Conservation (phyloP, 192 early-diverging fungal species). For the Rhizoclosmatium sp. region DNA sequence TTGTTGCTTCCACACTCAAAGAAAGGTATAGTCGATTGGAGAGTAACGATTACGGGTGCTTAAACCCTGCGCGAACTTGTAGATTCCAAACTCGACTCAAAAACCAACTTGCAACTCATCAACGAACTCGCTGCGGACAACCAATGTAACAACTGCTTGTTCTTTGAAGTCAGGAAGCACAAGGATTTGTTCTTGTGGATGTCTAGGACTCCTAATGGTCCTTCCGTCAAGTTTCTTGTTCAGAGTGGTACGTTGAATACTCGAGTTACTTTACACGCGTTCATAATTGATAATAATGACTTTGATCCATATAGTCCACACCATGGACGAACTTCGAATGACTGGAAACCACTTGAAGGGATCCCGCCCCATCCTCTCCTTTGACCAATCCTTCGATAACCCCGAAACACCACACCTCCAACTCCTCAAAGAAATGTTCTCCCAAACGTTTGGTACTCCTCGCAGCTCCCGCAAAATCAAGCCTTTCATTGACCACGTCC, state of each 20-base stretch:
- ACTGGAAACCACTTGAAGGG: conserved; percentile 98
- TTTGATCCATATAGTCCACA: conserved; percentile 74
- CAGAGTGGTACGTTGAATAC: conserved; percentile 75
- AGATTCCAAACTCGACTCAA: conserved; percentile 92
- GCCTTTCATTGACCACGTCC: conserved; percentile 96
- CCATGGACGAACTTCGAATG: conserved; percentile 99
- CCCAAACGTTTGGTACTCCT: conserved; percentile 88
- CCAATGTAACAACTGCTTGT: conserved; percentile 98
- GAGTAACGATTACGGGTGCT: neutral
- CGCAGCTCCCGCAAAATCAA: conserved; percentile 88
- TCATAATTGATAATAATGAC: conserved; percentile 9
- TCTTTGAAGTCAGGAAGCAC: conserved; percentile 93
- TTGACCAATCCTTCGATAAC: conserved; percentile 91
- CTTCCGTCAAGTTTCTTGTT: conserved; percentile 93
- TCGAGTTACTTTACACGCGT: neutral
- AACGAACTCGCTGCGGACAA: conserved; percentile 96
- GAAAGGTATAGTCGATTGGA: conserved; percentile 63
- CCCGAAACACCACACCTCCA: conserved; percentile 75
- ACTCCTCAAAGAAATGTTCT: conserved; percentile 94
- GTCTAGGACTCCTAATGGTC: conserved; percentile 92
- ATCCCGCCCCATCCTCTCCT: conserved; percentile 92
- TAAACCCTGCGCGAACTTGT: neutral
- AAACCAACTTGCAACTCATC: conserved; percentile 79
- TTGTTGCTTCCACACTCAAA: conserved; percentile 92
- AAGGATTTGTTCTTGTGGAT: conserved; percentile 97